These are phyloP conservation scores for Alternaria arborescens DNA, from an alignment of 2,329 filamentous ascomycete species.

Conservation along the genomic window DNA sequence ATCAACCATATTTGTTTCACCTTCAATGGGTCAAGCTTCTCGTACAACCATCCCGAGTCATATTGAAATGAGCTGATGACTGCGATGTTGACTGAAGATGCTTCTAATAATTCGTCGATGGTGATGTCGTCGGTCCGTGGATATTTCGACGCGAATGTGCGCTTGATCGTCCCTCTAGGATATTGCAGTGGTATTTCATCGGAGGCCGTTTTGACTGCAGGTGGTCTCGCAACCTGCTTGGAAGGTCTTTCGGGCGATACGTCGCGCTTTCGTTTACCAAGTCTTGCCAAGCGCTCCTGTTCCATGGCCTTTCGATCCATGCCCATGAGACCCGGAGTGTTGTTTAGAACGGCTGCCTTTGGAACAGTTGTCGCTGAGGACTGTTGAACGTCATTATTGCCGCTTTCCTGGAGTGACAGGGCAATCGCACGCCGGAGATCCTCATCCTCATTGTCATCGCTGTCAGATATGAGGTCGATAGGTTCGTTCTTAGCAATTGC, in stretches of 20 bases:
- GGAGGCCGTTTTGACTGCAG: neutral
- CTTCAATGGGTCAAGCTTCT: conserved; percentile 71
- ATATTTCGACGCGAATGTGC: conserved; percentile 77
- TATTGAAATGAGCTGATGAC: conserved; percentile 88
- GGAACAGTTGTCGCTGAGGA: neutral
- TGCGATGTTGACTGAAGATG: conserved; percentile 74
- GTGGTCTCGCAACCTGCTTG: conserved; percentile 25
- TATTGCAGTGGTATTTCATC: conserved; percentile 51
- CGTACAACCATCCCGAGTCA: conserved; percentile 77
- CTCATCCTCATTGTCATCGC: conserved; percentile 32
- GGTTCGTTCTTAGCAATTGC: conserved; percentile 6
- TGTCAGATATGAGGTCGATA: conserved; percentile 30
- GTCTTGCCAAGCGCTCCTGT: conserved; percentile 76
- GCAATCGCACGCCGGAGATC: conserved; percentile 40
- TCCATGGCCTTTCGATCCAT: conserved; percentile 87
- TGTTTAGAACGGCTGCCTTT: neutral
- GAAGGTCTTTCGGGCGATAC: conserved; percentile 50
- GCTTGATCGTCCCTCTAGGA: conserved; percentile 74
- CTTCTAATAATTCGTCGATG: conserved; percentile 86
- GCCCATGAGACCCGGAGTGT: conserved; percentile 51
- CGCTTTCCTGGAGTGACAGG: conserved; percentile 33
- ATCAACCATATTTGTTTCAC: conserved; percentile 65
- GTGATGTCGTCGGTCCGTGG: conserved; percentile 77
- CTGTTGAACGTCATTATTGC: neutral
- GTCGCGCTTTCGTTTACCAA: conserved; percentile 68